Evolutionary conservation across 2,329 filamentous ascomycete genomes (phyloP).

Genomic region (Trichoderma hamatum): DNA sequence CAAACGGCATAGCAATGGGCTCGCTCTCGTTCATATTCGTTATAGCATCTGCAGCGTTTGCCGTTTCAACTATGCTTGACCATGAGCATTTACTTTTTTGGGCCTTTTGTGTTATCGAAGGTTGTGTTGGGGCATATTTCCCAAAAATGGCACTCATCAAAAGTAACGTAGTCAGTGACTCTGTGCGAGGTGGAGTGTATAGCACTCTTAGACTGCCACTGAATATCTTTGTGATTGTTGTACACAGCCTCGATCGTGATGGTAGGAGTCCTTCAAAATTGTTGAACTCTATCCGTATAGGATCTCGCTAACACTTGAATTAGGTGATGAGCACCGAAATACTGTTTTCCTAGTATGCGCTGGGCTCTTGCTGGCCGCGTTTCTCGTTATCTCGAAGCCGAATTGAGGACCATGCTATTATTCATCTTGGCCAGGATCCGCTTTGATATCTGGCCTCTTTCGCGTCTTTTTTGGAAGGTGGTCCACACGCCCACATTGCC

Average conservation of each 20-base stretch:
- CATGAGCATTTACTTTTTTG: constrained; percentile 53
- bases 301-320: neutral
- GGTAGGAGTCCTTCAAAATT: constrained; percentile 35
- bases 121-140: constrained; percentile 60
- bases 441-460: constrained; percentile 14
- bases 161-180: constrained; percentile 56
- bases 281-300: neutral
- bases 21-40: constrained; percentile 42
- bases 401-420: neutral
- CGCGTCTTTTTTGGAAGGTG: constrained; percentile 1
- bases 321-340: constrained; percentile 38
- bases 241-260: constrained; percentile 50
- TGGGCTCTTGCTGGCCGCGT: constrained; percentile 23
- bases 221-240: constrained; percentile 56
- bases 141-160: constrained; percentile 60
- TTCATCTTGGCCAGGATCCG: neutral
- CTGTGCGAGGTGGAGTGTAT: constrained; percentile 57
- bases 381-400: neutral
- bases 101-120: constrained; percentile 60
- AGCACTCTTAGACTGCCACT: constrained; percentile 60
- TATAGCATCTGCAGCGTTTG: constrained; percentile 42
- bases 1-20: constrained; percentile 32
- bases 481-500: constrained; percentile 16
- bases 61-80: constrained; percentile 47
- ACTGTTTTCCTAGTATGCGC: constrained; percentile 34